Percentiles rank a stretch among this genome's conserved stretches.
Conservation (phyloP, 2,329 filamentous ascomycete genomes). For the Fusarium liriodendri region DNA sequence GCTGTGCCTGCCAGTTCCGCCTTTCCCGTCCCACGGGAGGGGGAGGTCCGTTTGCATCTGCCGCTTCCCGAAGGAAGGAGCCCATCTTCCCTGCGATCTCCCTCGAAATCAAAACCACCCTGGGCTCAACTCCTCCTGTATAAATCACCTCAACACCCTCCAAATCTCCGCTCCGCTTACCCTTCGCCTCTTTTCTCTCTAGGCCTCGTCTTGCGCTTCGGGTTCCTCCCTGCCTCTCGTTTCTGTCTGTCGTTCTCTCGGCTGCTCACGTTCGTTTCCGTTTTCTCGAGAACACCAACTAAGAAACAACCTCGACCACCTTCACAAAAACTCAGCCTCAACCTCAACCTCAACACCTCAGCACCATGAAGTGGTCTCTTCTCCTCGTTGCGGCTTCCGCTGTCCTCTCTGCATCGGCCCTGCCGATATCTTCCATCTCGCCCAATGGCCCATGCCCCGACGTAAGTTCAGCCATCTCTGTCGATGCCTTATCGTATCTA, state of each 20-base stretch:
- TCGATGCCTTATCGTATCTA: background rate
- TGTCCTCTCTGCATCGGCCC: slow-evolving; percentile 19
- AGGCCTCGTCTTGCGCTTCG: background rate
- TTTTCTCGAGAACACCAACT: background rate
- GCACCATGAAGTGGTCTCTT: slow-evolving; percentile 39
- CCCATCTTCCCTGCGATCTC: background rate
- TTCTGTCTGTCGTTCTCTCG: background rate
- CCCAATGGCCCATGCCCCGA: slow-evolving; percentile 50
- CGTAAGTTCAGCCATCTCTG: slow-evolving; percentile 35
- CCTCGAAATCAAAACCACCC: background rate
- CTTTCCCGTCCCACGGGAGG: background rate
- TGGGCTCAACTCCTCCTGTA: background rate
- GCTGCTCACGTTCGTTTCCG: background rate
- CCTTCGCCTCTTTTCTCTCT: background rate
- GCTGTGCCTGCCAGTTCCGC: background rate
- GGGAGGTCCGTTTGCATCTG: slow-evolving; percentile 4
- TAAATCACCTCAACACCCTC: background rate
- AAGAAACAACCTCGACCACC: background rate
- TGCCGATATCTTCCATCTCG: slow-evolving; percentile 44
- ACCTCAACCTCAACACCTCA: background rate
- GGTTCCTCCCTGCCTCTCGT: background rate
- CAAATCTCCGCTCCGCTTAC: background rate
- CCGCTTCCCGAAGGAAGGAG: slow-evolving; percentile 4
- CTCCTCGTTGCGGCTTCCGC: slow-evolving; percentile 30
- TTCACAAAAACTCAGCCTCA: background rate